Conservation (phyloP, 2,329 filamentous ascomycete genomes). For the Sporothrix humicola region DNA sequence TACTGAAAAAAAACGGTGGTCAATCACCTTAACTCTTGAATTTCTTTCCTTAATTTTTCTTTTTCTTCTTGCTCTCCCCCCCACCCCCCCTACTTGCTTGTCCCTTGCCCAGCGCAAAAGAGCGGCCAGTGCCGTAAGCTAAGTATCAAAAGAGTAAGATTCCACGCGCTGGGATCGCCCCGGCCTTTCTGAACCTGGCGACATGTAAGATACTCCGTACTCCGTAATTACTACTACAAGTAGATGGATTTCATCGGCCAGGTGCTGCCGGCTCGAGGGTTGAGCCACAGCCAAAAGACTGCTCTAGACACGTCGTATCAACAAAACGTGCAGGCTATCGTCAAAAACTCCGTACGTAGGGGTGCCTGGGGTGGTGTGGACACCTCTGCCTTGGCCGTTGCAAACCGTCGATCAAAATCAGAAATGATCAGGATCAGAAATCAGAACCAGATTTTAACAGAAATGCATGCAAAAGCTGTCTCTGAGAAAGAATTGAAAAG, state of each 20-base stretch:
- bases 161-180: slow-evolving; percentile 28
- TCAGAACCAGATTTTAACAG: background rate
- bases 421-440: background rate
- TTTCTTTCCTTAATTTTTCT: background rate
- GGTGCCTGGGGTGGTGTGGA: background rate
- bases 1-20: too few relatives aligned
- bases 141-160: slow-evolving; percentile 29
- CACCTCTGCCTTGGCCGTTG: background rate
- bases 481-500: background rate
- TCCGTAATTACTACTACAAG: too few relatives aligned
- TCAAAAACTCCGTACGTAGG: background rate
- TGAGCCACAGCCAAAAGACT: background rate
- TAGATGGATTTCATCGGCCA: too few relatives aligned
- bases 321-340: background rate
- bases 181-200: background rate
- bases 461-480: background rate
- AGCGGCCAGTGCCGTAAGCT: slow-evolving; percentile 31
- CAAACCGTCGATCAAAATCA: slow-evolving; percentile 11
- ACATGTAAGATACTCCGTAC: too few relatives aligned
- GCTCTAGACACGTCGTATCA: background rate
- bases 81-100: background rate
- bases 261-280: background rate
- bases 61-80: background rate
- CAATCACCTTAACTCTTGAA: background rate
- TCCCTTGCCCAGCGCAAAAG: background rate